phyloP scores from a whole-genome alignment of 1,284 basidiomycete species.

The Volvariella volvacea region DNA sequence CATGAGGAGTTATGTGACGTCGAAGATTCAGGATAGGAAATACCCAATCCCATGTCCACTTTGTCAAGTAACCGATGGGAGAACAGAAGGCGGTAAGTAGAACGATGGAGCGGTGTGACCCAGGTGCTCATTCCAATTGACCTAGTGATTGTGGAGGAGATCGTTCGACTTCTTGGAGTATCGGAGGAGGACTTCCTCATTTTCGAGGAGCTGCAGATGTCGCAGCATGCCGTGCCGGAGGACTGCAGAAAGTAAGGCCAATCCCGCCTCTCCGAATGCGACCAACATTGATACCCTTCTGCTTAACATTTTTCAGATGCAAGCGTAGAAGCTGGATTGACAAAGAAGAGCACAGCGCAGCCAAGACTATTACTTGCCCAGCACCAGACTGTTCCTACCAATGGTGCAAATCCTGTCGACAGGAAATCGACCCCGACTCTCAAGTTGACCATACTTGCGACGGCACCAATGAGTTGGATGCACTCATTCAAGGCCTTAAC shows the following conservation, averaged over 20 bases:
- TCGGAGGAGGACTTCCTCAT: background rate
- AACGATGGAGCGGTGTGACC: too few species aligned
- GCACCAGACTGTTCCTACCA: background rate
- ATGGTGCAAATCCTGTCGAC: background rate
- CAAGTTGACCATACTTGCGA: slow-evolving; percentile 41
- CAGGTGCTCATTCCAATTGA: background rate
- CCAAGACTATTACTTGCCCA: background rate
- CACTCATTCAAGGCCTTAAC: slow-evolving; percentile 39
- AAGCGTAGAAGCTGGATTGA: background rate
- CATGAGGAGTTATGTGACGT: background rate
- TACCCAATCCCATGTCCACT: background rate
- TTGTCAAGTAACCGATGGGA: background rate
- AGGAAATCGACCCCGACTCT: background rate
- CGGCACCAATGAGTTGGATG: slow-evolving; percentile 41
- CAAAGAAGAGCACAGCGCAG: background rate
- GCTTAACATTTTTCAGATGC: background rate
- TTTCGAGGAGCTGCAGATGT: background rate
- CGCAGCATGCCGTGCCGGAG: background rate
- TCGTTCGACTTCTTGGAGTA: background rate
- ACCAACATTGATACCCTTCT: background rate
- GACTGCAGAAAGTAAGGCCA: background rate
- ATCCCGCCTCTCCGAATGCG: too few species aligned
- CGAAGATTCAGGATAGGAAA: background rate
- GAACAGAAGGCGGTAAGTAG: too few species aligned
- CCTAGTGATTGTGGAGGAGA: background rate